These are phyloP conservation scores for Takakia lepidozioides DNA, from an alignment of 225 moss, liverwort and hornwort genomes.

Conservation along the genomic window DNA sequence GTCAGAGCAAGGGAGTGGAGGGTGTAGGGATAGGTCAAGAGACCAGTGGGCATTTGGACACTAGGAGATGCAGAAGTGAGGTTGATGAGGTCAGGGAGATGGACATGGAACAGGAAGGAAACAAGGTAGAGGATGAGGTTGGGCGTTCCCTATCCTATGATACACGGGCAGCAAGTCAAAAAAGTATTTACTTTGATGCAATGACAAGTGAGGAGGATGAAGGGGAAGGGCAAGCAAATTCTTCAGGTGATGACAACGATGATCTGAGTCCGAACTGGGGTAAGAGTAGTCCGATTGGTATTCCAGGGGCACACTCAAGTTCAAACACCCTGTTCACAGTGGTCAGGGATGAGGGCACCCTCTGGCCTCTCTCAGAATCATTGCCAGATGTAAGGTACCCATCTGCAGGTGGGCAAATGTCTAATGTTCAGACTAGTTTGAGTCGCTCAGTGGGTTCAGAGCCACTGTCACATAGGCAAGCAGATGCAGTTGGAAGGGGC, in stretches of 20 bases:
- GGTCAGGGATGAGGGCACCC: too few relatives aligned
- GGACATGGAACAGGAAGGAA: neutral
- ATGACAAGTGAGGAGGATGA: conserved; percentile 12
- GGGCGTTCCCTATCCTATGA: neutral
- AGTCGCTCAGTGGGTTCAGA: conserved; percentile 13
- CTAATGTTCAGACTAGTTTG: neutral
- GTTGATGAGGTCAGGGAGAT: neutral
- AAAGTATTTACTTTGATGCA: conserved; percentile 11
- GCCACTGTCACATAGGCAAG: conserved; percentile 4
- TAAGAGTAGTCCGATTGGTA: conserved; percentile 8
- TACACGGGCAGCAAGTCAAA: conserved; percentile 3
- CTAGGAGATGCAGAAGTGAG: neutral
- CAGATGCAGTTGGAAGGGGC: neutral
- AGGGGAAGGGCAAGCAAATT: neutral
- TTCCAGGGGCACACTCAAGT: too few relatives aligned
- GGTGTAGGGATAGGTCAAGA: too few relatives aligned
- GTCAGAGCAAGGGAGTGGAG: neutral
- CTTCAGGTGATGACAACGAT: conserved; percentile 1
- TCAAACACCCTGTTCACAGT: too few relatives aligned
- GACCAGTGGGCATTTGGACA: too few relatives aligned
- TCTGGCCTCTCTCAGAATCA: conserved; percentile 9
- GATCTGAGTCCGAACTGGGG: conserved; percentile 4
- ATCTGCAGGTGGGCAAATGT: neutral
- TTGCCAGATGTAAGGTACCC: conserved; percentile 3
- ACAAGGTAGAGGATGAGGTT: neutral